Evolutionary conservation across 768 basidiomycete genomes (phyloP), one percentile per base, ranked within the genome.

Genomic region (Mrakia hoshinonis): DNA sequence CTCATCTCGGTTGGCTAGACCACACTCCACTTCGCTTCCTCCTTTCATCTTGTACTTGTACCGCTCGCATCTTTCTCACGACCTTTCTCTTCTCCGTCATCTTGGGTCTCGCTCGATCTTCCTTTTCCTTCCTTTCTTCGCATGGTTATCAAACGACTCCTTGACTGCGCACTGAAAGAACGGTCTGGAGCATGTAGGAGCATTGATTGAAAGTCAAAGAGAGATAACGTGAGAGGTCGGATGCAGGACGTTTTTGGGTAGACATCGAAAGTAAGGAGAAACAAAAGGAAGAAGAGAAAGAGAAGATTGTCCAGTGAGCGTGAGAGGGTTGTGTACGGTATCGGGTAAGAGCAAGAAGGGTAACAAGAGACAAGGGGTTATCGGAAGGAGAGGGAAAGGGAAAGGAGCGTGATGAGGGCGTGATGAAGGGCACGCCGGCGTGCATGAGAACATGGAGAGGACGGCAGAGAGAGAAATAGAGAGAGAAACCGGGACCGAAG

Each of bases 231-330:
- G 22, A 38, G 20, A 66, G 55, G 60, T 26, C 26, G 60, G 26
- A 62, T 46, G 38, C 31, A 1, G 2, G 89, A 89, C 87, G 89
- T 90, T 7, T 91, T 76, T 60, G 90, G 81, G 13, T 81, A 78
- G 73, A 62, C 73, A 74, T 0, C 88, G 90, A 2, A 89, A 87
- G 89, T 90, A 9, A 92, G 76, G 63, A 90, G 81, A 11, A 81
- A 78, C 72, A 64, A 74, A 51, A 51, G 49, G 49, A 24, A 43
- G 43, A 43, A 43, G 43, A 43, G 43, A 43, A 29, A n/a, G 15
- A 46, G 46, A 22, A 39, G 24, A 38, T n/a, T 61, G 60, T 61
- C 38, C 34, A 48, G 72, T 0, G 74, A 60, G 55, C 71, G 72
- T 24, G 75, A 70, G 20, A 62, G 47, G 49, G n/a, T n/a, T n/a